phyloP scores from a whole-genome alignment of 192 early-diverging fungal genomes.

The Coemansia sp. region DNA sequence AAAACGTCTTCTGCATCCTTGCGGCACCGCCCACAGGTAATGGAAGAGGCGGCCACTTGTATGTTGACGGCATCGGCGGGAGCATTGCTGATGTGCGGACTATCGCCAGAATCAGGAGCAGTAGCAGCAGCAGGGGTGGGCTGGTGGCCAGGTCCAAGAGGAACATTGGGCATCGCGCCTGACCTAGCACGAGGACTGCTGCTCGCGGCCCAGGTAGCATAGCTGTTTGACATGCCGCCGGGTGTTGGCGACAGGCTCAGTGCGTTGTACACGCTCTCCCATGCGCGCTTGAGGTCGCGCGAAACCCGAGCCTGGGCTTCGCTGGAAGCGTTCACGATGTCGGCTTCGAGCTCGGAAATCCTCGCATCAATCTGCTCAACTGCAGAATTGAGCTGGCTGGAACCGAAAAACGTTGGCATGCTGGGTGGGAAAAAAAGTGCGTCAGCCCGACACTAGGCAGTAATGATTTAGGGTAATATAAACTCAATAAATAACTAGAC shows the following conservation, averaged over 20 bases:
- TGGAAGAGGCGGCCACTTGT: neutral
- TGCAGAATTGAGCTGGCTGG: conserved; percentile 36
- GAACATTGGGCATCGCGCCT: conserved; percentile 19
- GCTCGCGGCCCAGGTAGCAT: conserved; percentile 31
- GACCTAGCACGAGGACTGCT: conserved; percentile 28
- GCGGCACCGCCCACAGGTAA: conserved; percentile 16
- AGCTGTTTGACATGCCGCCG: conserved; percentile 12
- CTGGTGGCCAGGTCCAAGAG: conserved; percentile 28
- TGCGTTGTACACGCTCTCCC: conserved; percentile 50
- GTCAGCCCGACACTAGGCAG: neutral
- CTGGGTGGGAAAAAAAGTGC: neutral
- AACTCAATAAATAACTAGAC: no score
- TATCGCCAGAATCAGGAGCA: neutral
- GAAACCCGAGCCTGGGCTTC: conserved; percentile 43
- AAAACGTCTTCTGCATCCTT: conserved; percentile 26
- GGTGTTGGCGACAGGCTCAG: conserved; percentile 36
- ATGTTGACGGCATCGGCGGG: neutral
- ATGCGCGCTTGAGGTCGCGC: conserved; percentile 46
- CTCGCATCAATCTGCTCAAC: conserved; percentile 46
- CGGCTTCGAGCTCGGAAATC: conserved; percentile 43
- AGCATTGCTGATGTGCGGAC: neutral
- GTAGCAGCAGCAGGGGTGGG: neutral
- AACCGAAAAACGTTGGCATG: conserved; percentile 28
- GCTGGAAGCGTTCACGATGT: conserved; percentile 33
- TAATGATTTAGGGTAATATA: neutral